Base-by-base conservation (phyloP, 164 flowering plant genomes). In the Aristolochia contorta region DNA sequence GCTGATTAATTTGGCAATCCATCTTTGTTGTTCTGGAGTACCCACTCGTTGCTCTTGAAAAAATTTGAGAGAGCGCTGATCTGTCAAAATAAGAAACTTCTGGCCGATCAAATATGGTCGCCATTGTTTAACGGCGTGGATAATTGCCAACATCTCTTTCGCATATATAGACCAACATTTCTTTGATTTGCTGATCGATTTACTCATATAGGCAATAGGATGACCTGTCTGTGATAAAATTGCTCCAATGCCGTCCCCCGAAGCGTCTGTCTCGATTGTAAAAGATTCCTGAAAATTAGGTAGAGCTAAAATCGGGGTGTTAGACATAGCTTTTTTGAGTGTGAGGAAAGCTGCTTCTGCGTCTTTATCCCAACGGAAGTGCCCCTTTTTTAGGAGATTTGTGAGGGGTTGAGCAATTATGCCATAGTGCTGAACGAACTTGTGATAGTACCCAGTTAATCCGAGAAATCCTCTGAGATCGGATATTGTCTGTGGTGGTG, bases 371-470 rank as follows among this genome's bases (percentile, higher is more conserved):
- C n/a, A n/a, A n/a, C n/a, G n/a, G n/a, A n/a, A n/a, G n/a, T n/a
- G n/a, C n/a, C n/a, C n/a, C n/a, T n/a, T n/a, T n/a, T n/a, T n/a
- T n/a, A n/a, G n/a, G n/a, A n/a, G n/a, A n/a, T n/a, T n/a, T n/a
- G n/a, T n/a, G n/a, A n/a, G n/a, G n/a, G n/a, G n/a, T 12, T 7
- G 21, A 4, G 46, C 52, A 0, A 60, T 55, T 0, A 4, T 12
- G 1, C 57, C 54, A 51, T 59, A 69, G 6, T 50, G 16, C 1
- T 14, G 15, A 7, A 64, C 19, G 20, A 64, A 69, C 27, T 33
- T 55, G 18, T 58, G 19, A 41, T 65, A 69, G 21, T 69, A 69
- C 1, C 65, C 61, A 6, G 65, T 25, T 2, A 69, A 16, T 4
- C 61, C 51, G 6, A 56, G 50, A 50, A 64, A 69, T 5, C 68